These are phyloP conservation scores for Gelatoporia subvermispora DNA, from an alignment of 768 basidiomycete species.

Conservation along the genomic window DNA sequence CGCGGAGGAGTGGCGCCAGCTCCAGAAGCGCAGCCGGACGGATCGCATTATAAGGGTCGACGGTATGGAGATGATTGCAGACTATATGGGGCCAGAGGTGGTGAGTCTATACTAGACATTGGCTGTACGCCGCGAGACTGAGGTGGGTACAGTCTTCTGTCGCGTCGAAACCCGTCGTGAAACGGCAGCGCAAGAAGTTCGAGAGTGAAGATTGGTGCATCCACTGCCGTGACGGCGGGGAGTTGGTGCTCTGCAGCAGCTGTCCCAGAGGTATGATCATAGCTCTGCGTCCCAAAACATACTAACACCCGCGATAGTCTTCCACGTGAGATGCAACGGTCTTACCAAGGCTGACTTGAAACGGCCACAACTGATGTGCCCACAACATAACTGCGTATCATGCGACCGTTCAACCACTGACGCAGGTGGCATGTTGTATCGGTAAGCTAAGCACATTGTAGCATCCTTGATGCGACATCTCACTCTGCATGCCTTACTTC, in stretches of 20 bases:
- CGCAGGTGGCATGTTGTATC: conserved; percentile 54
- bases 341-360: conserved; percentile 27
- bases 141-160: background rate
- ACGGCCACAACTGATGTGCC: conserved; percentile 29
- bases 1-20: conserved; percentile 40
- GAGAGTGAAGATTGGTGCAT: conserved; percentile 58
- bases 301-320: conserved; percentile 33
- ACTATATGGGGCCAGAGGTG: conserved; percentile 21
- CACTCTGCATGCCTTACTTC: too few species aligned
- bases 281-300: background rate
- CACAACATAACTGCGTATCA: conserved; percentile 44
- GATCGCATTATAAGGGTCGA: conserved; percentile 36
- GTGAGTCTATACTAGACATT: conserved; percentile 16
- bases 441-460: conserved; percentile 28
- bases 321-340: conserved; percentile 48
- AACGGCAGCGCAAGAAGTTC: conserved; percentile 33
- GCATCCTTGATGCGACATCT: background rate
- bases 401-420: conserved; percentile 42
- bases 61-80: conserved; percentile 30
- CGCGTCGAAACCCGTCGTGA: conserved; percentile 9
- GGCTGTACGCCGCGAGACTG: too few species aligned
- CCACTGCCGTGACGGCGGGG: conserved; percentile 55
- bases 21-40: conserved; percentile 40
- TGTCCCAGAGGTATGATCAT: conserved; percentile 50
- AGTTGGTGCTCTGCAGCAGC: conserved; percentile 39